Evolutionary conservation across 1,284 basidiomycete species (phyloP).

Genomic region (Ceratobasidium sp.): DNA sequence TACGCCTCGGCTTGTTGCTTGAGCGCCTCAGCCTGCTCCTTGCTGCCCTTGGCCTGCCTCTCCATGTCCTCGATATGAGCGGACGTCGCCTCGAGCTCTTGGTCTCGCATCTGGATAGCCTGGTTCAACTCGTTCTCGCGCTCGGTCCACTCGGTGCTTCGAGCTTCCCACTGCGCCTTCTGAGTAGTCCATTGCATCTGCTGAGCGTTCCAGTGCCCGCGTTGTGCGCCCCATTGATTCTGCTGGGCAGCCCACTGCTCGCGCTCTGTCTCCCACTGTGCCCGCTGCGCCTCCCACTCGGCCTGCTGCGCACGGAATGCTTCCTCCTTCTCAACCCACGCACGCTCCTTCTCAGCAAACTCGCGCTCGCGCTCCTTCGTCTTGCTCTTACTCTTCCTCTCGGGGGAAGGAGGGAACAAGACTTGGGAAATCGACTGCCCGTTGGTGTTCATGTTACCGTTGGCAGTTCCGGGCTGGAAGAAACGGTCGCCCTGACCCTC

Average conservation of each 20-base stretch:
- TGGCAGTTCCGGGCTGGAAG: neutral
- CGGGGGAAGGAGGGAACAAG: constrained; percentile 29
- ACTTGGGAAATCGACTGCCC: constrained; percentile 36
- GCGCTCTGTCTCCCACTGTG: constrained; percentile 27
- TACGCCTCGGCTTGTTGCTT: constrained; percentile 19
- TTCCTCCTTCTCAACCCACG: constrained; percentile 34
- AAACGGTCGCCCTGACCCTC: constrained; percentile 1
- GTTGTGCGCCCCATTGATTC: constrained; percentile 18
- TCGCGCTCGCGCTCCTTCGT: constrained; percentile 15
- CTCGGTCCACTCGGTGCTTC: constrained; percentile 5
- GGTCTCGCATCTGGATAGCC: constrained; percentile 33
- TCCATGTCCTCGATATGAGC: constrained; percentile 19
- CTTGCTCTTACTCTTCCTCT: constrained; percentile 24
- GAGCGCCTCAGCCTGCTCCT: constrained; percentile 1
- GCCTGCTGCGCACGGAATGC: constrained; percentile 17
- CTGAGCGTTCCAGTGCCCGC: constrained; percentile 33
- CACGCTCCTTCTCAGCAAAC: constrained; percentile 33
- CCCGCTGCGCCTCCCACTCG: constrained; percentile 32
- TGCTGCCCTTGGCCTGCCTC: constrained; percentile 8
- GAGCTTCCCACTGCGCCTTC: constrained; percentile 30
- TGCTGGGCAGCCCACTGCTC: constrained; percentile 37
- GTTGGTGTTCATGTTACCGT: neutral
- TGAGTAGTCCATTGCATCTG: constrained; percentile 28
- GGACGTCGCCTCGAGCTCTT: constrained; percentile 35
- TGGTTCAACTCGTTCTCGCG: constrained; percentile 32